These are phyloP conservation scores for Keithomyces neogunnii DNA, from an alignment of 2,329 filamentous ascomycete genomes.

Conservation along the genomic window DNA sequence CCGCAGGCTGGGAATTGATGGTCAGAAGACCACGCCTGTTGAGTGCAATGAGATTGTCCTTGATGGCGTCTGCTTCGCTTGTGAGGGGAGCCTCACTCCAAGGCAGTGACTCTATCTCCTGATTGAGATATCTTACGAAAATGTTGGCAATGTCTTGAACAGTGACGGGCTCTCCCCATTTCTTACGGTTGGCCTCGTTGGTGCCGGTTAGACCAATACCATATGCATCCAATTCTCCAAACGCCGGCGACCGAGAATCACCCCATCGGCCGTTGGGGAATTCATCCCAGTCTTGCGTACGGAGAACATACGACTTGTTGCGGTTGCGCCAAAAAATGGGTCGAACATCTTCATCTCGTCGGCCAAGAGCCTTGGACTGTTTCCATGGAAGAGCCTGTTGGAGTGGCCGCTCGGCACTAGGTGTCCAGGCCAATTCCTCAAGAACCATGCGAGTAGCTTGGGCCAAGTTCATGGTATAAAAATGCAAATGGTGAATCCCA, in stretches of 20 bases:
- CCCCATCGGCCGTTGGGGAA: slow-evolving; percentile 99
- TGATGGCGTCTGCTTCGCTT: slow-evolving; percentile 71
- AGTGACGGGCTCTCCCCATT: slow-evolving; percentile 81
- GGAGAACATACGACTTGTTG: slow-evolving; percentile 88
- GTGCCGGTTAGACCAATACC: slow-evolving; percentile 89
- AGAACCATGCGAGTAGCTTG: slow-evolving; percentile 91
- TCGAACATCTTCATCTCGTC: slow-evolving; percentile 88
- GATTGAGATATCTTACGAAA: slow-evolving; percentile 78
- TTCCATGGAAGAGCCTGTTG: slow-evolving; percentile 95
- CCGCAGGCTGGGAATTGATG: slow-evolving; percentile 94
- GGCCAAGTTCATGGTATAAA: slow-evolving; percentile 99
- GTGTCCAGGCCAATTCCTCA: slow-evolving; percentile 77
- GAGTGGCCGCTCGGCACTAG: slow-evolving; percentile 66
- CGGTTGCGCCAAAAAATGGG: slow-evolving; percentile 99
- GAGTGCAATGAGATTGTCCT: slow-evolving; percentile 65
- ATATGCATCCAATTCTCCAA: slow-evolving; percentile 90
- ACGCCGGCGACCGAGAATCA: slow-evolving; percentile 90
- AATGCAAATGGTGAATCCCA: slow-evolving; percentile 84
- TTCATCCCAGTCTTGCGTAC: slow-evolving; percentile 98
- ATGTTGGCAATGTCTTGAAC: slow-evolving; percentile 73
- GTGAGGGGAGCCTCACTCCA: slow-evolving; percentile 92
- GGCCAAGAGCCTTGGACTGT: slow-evolving; percentile 81
- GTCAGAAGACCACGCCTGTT: slow-evolving; percentile 85
- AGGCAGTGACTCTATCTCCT: slow-evolving; percentile 72
- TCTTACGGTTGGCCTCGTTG: slow-evolving; percentile 90